Evolutionary conservation across 2,329 filamentous ascomycete genomes (phyloP).

Genomic region (Bipolaris oryzae): DNA sequence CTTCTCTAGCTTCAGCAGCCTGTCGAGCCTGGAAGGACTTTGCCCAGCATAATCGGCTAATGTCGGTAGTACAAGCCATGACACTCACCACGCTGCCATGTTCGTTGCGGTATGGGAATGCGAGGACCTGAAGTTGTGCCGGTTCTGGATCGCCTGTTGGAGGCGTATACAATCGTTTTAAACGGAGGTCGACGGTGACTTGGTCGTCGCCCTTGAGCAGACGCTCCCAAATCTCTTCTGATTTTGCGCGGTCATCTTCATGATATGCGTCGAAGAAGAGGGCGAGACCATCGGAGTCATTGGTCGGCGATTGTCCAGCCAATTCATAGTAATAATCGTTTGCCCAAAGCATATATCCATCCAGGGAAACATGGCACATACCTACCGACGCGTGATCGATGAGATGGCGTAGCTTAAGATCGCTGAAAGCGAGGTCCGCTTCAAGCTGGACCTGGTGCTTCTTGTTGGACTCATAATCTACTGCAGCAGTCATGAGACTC

Average conservation of each 20-base stretch:
- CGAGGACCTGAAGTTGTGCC: conserved; percentile 41
- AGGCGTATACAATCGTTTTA: conserved; percentile 41
- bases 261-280: conserved; percentile 40
- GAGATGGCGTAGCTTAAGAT: conserved; percentile 43
- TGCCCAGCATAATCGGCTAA: conserved; percentile 48
- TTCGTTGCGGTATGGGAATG: conserved; percentile 44
- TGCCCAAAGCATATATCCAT: conserved; percentile 43
- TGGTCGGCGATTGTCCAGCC: conserved; percentile 25
- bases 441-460: conserved; percentile 41
- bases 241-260: conserved; percentile 36
- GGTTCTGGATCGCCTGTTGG: conserved; percentile 40
- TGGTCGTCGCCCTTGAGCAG: conserved; percentile 35
- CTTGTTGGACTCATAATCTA: conserved; percentile 27
- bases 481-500: conserved; percentile 34
- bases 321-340: conserved; percentile 45
- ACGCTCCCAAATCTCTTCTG: conserved; percentile 32
- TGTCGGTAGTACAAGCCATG: conserved; percentile 50
- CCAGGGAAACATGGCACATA: conserved; percentile 40
- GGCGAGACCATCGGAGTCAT: conserved; percentile 21
- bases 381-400: conserved; percentile 45
- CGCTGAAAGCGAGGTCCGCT: conserved; percentile 43
- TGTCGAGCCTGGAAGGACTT: conserved; percentile 47
- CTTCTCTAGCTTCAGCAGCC: conserved; percentile 47
- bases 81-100: conserved; percentile 40
- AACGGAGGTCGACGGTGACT: conserved; percentile 34